Conservation (phyloP, 345 rosid species). For the Arabis alpina region DNA sequence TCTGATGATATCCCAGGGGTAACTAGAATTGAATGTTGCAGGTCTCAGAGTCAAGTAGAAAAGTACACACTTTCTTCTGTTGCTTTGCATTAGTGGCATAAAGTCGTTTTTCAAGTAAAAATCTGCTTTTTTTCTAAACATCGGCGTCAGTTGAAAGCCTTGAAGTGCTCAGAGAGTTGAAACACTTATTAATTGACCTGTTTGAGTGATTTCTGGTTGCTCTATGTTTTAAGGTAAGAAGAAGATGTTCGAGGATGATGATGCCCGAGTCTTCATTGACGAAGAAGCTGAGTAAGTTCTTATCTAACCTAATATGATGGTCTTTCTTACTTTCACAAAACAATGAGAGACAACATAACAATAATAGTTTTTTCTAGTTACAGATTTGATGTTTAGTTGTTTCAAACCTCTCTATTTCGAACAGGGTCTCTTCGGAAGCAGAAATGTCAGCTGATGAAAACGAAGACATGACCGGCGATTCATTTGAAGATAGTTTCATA, state of each 20-base stretch:
- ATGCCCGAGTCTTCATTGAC: conserved; percentile 62
- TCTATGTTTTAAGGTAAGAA: conserved; percentile 58
- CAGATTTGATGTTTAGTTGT: conserved; percentile 21
- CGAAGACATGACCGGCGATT: conserved; percentile 51
- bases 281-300: conserved; percentile 88
- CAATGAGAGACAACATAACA: conserved; percentile 6
- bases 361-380: neutral
- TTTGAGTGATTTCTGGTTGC: conserved; percentile 20
- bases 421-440: conserved; percentile 79
- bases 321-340: conserved; percentile 24
- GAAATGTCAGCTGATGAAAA: conserved; percentile 74
- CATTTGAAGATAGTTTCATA: conserved; percentile 81
- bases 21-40: neutral
- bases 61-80: conserved; percentile 5
- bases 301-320: conserved; percentile 25
- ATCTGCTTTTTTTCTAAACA: neutral
- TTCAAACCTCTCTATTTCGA: conserved; percentile 1
- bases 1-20: neutral
- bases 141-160: neutral
- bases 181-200: conserved; percentile 5
- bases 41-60: neutral
- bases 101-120: neutral
- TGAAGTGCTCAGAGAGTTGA: neutral
- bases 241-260: conserved; percentile 41
- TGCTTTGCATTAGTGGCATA: conserved; percentile 3